phyloP scores from a whole-genome alignment of 805 yeast species.

The Wickerhamomyces kurtzmanii region DNA sequence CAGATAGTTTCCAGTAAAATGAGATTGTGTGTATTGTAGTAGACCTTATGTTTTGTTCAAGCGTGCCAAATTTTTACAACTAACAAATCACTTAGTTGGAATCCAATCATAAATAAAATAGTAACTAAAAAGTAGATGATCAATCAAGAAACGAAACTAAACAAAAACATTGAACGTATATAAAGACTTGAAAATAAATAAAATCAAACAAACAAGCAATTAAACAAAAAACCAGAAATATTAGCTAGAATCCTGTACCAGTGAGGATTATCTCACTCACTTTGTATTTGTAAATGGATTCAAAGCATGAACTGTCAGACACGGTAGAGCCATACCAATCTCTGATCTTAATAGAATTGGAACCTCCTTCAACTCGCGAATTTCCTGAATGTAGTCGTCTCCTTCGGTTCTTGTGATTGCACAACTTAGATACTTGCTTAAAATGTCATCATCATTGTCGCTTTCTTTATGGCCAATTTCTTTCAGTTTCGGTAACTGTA shows the following conservation, averaged over 20 bases:
- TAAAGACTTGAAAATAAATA: neutral
- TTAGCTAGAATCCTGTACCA: no score
- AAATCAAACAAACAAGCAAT: neutral
- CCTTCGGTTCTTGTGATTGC: slow-evolving; percentile 54
- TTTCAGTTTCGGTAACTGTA: slow-evolving; percentile 35
- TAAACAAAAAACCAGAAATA: neutral
- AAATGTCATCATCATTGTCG: slow-evolving; percentile 21
- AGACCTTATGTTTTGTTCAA: no score
- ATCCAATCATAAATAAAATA: no score
- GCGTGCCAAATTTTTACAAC: no score
- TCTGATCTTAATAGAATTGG: slow-evolving; percentile 87
- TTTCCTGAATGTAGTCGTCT: slow-evolving; percentile 65
- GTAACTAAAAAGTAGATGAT: neutral
- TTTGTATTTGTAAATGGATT: slow-evolving; percentile 58
- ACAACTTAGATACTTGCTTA: slow-evolving; percentile 48
- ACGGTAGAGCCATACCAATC: slow-evolving; percentile 92
- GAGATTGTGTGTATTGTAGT: no score
- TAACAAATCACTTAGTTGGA: no score
- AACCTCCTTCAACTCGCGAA: slow-evolving; percentile 64
- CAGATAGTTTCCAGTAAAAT: no score
- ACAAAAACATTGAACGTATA: neutral
- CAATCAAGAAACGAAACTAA: neutral
- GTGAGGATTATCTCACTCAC: no score
- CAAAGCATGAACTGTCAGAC: slow-evolving; percentile 82
- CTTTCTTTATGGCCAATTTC: slow-evolving; percentile 7